A percentile compares a stretch with the other conserved stretches of the same genome.
Conservation (phyloP, 768 basidiomycete species). For the Auriscalpium vulgare region DNA sequence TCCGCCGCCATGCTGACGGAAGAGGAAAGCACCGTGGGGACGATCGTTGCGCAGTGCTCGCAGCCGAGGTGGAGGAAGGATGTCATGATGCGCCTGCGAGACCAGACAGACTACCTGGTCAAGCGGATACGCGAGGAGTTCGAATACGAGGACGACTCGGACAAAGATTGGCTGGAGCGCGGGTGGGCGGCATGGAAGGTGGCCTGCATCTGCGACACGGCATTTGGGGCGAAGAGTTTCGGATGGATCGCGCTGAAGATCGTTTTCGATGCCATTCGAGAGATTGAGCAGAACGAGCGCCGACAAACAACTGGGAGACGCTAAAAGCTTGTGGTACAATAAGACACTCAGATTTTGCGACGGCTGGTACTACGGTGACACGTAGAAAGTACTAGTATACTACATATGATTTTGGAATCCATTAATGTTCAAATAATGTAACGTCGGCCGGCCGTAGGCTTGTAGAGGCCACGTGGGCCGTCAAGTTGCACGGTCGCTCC, state of each 20-base stretch:
- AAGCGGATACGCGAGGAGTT: slow-evolving; percentile 40
- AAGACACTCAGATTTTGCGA: no score
- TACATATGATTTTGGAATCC: no score
- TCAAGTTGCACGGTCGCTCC: no score
- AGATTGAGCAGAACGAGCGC: slow-evolving; percentile 33
- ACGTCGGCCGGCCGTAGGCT: no score
- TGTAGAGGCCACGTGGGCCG: no score
- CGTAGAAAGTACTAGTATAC: no score
- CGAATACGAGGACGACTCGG: slow-evolving; percentile 37
- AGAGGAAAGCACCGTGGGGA: slow-evolving; percentile 58
- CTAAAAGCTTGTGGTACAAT: no score
- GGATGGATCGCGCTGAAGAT: slow-evolving; percentile 51
- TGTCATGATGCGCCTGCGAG: slow-evolving; percentile 45
- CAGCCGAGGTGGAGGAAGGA: slow-evolving; percentile 48
- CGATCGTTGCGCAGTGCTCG: slow-evolving; percentile 57
- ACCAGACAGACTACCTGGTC: slow-evolving; percentile 46
- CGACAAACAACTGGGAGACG: no score
- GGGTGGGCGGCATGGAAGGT: slow-evolving; percentile 53
- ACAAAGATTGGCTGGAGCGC: slow-evolving; percentile 34
- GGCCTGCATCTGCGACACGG: slow-evolving; percentile 24
- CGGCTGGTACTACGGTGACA: no score
- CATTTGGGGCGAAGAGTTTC: slow-evolving; percentile 55
- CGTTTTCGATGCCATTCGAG: slow-evolving; percentile 43
- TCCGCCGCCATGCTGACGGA: slow-evolving; percentile 38
- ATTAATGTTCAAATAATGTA: no score